Evolutionary conservation across 306 rosid species (phyloP).

Genomic region (Casuarina equisetifolia): DNA sequence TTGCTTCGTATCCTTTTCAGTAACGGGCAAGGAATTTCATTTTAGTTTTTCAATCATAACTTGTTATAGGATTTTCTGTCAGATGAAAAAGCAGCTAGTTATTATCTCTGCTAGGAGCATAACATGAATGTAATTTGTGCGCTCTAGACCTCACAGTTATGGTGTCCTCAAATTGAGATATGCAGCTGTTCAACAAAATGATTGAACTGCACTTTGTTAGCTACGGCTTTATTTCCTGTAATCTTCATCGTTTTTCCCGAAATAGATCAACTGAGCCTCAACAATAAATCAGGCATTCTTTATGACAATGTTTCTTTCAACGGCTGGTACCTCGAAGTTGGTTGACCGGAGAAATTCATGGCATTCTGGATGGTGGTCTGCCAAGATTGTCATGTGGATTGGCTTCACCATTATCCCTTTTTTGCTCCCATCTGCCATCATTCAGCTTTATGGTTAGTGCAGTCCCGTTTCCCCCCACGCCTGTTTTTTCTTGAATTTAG

Average conservation of each 20-base stretch:
- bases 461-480: constrained; percentile 20
- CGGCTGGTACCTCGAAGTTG: constrained; percentile 70
- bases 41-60: not conserved
- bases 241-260: not conserved
- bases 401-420: constrained; percentile 60
- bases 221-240: constrained; percentile 16
- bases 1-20: constrained; percentile 83
- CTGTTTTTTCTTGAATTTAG: constrained; percentile 17
- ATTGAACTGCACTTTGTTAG: constrained; percentile 13
- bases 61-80: not conserved
- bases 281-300: constrained; percentile 61
- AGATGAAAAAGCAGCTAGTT: not conserved
- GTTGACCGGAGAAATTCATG: constrained; percentile 59
- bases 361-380: constrained; percentile 99
- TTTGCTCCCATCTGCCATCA: constrained; percentile 70
- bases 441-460: constrained; percentile 81
- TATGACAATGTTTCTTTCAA: constrained; percentile 80
- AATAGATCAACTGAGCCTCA: constrained; percentile 51
- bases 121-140: not conserved
- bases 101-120: not conserved
- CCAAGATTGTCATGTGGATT: constrained; percentile 63
- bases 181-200: constrained; percentile 7
- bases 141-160: not conserved
- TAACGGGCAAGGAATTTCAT: constrained; percentile 1
- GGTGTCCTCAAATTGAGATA: not conserved